Conservation (phyloP, 2,329 filamentous ascomycete species). For the Fusarium cicatricum region DNA sequence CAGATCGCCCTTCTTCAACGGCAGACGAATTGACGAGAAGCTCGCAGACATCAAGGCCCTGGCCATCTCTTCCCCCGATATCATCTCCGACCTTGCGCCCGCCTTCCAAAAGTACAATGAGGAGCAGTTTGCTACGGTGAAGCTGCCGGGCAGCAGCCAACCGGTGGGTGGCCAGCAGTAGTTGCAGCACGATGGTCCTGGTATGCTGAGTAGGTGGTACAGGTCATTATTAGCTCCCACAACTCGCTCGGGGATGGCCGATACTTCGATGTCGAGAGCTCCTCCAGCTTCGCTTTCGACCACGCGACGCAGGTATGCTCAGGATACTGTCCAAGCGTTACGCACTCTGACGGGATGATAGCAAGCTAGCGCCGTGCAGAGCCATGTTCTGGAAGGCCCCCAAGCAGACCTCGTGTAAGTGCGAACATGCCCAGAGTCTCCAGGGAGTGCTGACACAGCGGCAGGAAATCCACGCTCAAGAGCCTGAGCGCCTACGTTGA, state of each 20-base stretch:
- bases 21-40: slow-evolving; percentile 31
- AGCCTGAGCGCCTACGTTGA: slow-evolving; percentile 76
- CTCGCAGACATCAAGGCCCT: slow-evolving; percentile 85
- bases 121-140: slow-evolving; percentile 87
- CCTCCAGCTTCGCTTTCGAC: slow-evolving; percentile 88
- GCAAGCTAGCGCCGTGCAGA: slow-evolving; percentile 85
- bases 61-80: slow-evolving; percentile 71
- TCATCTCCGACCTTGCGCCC: slow-evolving; percentile 77
- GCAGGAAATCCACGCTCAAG: slow-evolving; percentile 84
- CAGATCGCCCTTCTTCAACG: background rate
- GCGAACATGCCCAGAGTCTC: background rate
- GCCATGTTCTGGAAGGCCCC: slow-evolving; percentile 77
- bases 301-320: slow-evolving; percentile 75
- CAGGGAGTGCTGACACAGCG: slow-evolving; percentile 24
- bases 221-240: slow-evolving; percentile 86
- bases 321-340: background rate
- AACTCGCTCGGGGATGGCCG: slow-evolving; percentile 81
- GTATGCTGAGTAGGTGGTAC: slow-evolving; percentile 32
- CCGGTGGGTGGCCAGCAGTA: slow-evolving; percentile 42
- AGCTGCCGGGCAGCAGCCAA: slow-evolving; percentile 86
- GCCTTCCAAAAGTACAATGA: slow-evolving; percentile 97
- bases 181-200: background rate
- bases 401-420: slow-evolving; percentile 83
- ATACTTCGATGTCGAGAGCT: slow-evolving; percentile 91
- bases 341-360: slow-evolving; percentile 47